Percentiles rank a stretch among this genome's conserved stretches.
Evolutionary conservation across 2,329 filamentous ascomycete species (phyloP).

Genomic region (Talaromyces piceae): DNA sequence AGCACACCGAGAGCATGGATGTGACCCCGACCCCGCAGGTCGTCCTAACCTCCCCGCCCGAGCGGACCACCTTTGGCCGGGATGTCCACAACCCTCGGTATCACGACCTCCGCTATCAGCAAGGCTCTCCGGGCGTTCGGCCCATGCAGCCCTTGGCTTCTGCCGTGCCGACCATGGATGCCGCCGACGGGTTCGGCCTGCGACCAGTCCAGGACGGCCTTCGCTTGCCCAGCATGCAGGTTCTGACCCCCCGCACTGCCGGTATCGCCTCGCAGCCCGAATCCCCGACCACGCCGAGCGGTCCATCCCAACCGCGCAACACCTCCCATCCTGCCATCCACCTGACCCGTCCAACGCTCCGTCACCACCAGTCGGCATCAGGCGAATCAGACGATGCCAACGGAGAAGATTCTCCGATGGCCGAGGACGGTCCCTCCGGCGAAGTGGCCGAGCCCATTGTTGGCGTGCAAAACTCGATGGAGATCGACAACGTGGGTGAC

Average conservation of each 20-base stretch:
- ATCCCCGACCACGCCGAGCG: slow-evolving; percentile 77
- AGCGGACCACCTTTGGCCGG: slow-evolving; percentile 58
- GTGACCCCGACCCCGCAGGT: slow-evolving; percentile 54
- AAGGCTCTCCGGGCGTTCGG: slow-evolving; percentile 46
- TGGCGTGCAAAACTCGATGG: slow-evolving; percentile 73
- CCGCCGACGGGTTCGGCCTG: slow-evolving; percentile 62
- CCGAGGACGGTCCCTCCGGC: slow-evolving; percentile 50
- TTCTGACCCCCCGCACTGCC: slow-evolving; percentile 23
- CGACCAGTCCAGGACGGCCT: slow-evolving; percentile 76
- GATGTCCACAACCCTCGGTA: slow-evolving; percentile 44
- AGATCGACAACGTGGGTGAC: slow-evolving; percentile 81
- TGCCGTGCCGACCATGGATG: slow-evolving; percentile 60
- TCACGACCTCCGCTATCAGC: slow-evolving; percentile 31
- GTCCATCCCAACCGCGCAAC: slow-evolving; percentile 53
- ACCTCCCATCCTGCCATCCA: slow-evolving; percentile 49
- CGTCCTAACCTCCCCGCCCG: slow-evolving; percentile 62
- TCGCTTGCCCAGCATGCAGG: slow-evolving; percentile 68
- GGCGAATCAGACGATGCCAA: slow-evolving; percentile 81
- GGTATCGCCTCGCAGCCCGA: slow-evolving; percentile 81
- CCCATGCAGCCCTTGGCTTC: slow-evolving; percentile 61
- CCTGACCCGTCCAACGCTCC: slow-evolving; percentile 72
- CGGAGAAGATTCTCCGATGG: slow-evolving; percentile 70
- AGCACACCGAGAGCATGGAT: slow-evolving; percentile 20
- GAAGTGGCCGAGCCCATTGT: slow-evolving; percentile 60
- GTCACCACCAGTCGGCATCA: slow-evolving; percentile 80